Evolutionary conservation across 495 filamentous ascomycete genomes (phyloP), one percentile per base, ranked within the genome.

Genomic region (Penicillium salamii): DNA sequence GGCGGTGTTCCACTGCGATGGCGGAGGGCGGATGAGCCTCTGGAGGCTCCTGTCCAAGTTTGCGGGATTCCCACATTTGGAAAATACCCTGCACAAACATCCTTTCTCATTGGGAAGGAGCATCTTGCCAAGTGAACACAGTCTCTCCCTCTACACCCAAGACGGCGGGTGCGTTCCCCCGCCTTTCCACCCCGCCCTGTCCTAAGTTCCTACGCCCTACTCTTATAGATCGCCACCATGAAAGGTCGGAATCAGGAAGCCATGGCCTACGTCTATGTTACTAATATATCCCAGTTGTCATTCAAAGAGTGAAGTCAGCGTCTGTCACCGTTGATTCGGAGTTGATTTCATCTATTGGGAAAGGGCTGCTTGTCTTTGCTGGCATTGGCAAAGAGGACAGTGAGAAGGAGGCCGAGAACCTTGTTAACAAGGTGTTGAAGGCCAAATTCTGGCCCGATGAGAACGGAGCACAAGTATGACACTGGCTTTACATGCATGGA

Each of bases 311-410:
- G 47, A 85, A 92, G 43, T 97, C 93, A 15, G 95, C 95, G 46
- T 96, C 95, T n/a, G 95, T 99, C 60, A 95, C 89, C 8, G 90
- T 99, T n/a, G 91, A 97, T 62, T 84, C 86, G 49, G 76, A 95
- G 59, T 66, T 96, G 26, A 82, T 99, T 7, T 97, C 95, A 1
- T 83, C 83, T 1, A 97, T 99, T 57, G 88, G 88, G 33, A 88
- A 85, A 63, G 95, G 95, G 23, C 74, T 99, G 33, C 77, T 99
- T 2, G 90, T 97, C 13, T 85, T 99, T 58, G 91, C 91, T 20
- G 95, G 91, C 23, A 82, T 99, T 15, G 89, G 88, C 14, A 89
- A 90, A 19, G 88, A 90, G 44, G 95, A 99, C 62, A 95, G 89
- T 1, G 79, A 84, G 48, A 96, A 90, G 62, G 92, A 97, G 59